phyloP scores from a whole-genome alignment of 2,329 filamentous ascomycete genomes.

The Emmonsia crescens region DNA sequence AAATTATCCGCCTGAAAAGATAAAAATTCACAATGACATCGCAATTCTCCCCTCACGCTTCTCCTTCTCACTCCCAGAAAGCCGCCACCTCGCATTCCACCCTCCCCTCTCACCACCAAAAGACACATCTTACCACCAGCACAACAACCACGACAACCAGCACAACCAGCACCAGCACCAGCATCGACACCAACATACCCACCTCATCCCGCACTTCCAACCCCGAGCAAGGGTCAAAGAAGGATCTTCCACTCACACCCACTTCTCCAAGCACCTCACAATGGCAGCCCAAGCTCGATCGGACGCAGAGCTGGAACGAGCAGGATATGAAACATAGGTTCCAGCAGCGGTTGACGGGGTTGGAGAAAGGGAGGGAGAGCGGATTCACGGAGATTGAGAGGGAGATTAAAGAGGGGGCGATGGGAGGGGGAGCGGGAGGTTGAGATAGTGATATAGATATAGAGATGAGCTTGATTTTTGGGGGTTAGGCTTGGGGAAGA shows the following conservation, averaged over 20 bases:
- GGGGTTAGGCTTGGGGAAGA: background rate
- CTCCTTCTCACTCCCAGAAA: background rate
- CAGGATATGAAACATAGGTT: slow-evolving; percentile 49
- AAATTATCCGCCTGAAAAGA: background rate
- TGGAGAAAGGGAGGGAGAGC: slow-evolving; percentile 35
- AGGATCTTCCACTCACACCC: background rate
- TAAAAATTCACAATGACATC: background rate
- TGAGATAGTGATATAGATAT: background rate
- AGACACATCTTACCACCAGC: background rate
- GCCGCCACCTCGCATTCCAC: background rate
- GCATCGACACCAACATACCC: background rate
- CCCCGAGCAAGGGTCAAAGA: background rate
- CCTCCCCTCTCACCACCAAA: background rate
- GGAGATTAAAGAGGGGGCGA: slow-evolving; percentile 16
- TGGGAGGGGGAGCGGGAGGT: background rate
- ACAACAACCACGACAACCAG: too few relatives aligned
- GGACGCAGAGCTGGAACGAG: slow-evolving; percentile 27
- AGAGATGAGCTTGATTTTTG: too few relatives aligned
- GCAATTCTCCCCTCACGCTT: background rate
- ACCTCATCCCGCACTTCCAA: background rate
- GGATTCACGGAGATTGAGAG: slow-evolving; percentile 49
- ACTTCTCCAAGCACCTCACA: background rate
- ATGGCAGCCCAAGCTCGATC: slow-evolving; percentile 23
- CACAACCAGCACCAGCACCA: background rate
- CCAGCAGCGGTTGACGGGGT: slow-evolving; percentile 30